Percentiles rank a stretch among this genome's conserved stretches.
These are phyloP conservation scores for Cornus kousa DNA, from an alignment of 148 eudicot species.

Conservation along the genomic window DNA sequence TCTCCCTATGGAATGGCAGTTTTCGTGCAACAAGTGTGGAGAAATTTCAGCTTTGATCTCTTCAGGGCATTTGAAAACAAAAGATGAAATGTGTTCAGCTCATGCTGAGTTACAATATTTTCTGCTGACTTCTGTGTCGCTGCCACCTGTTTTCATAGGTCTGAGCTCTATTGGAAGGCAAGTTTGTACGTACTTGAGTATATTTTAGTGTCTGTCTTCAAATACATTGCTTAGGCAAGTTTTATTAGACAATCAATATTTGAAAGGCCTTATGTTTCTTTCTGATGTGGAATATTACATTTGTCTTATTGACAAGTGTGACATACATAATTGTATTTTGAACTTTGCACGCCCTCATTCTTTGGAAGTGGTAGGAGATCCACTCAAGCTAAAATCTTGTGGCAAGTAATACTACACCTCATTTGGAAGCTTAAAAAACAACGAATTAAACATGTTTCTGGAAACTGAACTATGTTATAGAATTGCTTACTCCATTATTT, in stretches of 20 bases:
- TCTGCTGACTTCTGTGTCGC: conserved; percentile 36
- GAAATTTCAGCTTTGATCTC: conserved; percentile 38
- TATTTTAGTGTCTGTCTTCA: not conserved
- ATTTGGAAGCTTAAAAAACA: too few species aligned
- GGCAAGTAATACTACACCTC: too few species aligned
- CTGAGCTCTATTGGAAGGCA: conserved; percentile 82
- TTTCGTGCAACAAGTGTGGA: conserved; percentile 69
- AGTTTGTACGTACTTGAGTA: conserved; percentile 14
- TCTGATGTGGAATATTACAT: too few species aligned
- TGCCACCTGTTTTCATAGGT: conserved; percentile 68
- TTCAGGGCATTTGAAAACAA: conserved; percentile 16
- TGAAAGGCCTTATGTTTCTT: too few species aligned
- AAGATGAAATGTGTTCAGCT: conserved; percentile 43
- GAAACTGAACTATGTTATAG: not conserved
- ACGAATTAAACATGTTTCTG: too few species aligned
- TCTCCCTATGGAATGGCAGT: conserved; percentile 84
- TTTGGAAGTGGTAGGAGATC: too few species aligned
- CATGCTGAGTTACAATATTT: conserved; percentile 56
- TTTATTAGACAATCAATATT: too few species aligned
- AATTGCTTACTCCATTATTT: not conserved
- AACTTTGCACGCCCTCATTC: too few species aligned
- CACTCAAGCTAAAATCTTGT: too few species aligned
- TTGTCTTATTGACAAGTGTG: too few species aligned
- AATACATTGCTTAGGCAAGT: not conserved
- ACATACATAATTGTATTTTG: too few species aligned